These are phyloP conservation scores for Ophiobolus disseminans DNA, from an alignment of 2,329 filamentous ascomycete genomes.

Conservation along the genomic window DNA sequence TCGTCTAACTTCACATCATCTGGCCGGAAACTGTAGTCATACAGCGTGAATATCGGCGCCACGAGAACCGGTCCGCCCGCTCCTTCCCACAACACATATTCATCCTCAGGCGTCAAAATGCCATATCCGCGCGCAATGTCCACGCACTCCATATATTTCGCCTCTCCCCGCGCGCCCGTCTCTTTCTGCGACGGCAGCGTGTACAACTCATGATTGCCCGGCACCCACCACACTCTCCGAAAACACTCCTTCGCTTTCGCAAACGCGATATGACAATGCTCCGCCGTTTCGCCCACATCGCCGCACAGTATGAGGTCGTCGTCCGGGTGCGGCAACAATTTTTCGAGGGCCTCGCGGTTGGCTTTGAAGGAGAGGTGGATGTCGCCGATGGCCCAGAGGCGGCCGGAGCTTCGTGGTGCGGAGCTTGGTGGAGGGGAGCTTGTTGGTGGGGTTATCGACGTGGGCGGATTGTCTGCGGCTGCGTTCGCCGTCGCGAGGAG, in stretches of 20 bases:
- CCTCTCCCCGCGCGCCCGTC: slow-evolving; percentile 54
- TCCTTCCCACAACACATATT: slow-evolving; percentile 62
- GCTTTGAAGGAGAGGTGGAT: slow-evolving; percentile 56
- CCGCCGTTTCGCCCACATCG: slow-evolving; percentile 48
- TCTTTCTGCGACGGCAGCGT: slow-evolving; percentile 54
- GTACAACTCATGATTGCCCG: slow-evolving; percentile 67
- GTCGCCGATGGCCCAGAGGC: slow-evolving; percentile 56
- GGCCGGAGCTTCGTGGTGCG: slow-evolving; percentile 24
- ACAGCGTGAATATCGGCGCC: slow-evolving; percentile 65
- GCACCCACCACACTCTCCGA: slow-evolving; percentile 62
- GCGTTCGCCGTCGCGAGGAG: slow-evolving; percentile 28
- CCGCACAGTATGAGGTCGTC: slow-evolving; percentile 57
- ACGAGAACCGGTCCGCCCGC: slow-evolving; percentile 58
- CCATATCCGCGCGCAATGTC: slow-evolving; percentile 60
- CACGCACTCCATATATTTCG: slow-evolving; percentile 63
- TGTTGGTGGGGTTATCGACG: slow-evolving; percentile 15
- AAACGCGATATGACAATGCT: slow-evolving; percentile 47
- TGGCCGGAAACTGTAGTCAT: slow-evolving; percentile 66
- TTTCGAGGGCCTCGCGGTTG: slow-evolving; percentile 54
- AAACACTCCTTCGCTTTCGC: slow-evolving; percentile 52
- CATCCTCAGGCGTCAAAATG: slow-evolving; percentile 64
- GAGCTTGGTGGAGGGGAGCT: slow-evolving; percentile 15
- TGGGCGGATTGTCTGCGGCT: slow-evolving; percentile 9
- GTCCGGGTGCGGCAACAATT: slow-evolving; percentile 48
- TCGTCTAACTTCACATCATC: slow-evolving; percentile 56